Base-by-base conservation (phyloP, 164 flowering plant species). In the Euptelea pleiosperma region DNA sequence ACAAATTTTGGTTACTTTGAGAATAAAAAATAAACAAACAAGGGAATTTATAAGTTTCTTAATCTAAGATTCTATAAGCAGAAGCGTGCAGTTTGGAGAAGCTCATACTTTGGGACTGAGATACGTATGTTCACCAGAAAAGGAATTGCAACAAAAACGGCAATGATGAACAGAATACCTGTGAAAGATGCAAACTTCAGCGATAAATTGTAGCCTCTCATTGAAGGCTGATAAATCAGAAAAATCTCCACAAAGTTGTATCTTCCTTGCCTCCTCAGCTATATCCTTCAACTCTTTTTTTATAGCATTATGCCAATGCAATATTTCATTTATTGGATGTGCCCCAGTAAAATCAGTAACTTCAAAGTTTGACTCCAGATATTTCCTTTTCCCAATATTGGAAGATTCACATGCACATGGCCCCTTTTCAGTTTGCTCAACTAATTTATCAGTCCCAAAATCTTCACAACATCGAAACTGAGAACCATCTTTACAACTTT, bases 161-260 rank as follows among this genome's bases (percentile, higher is more conserved):
- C 1, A 56, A 24, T 58, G 36, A 46, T 35, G 46, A 61, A 29
- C 4, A 18, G 10, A 18, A 46, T 70, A 92, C 98, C 98, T 89
- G 70, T 92, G 98, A 63, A 84, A 92, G 42, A 92, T 87, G 74
- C 96, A 92, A n/a, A 92, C 95, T 69, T 92, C 96, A 0, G 98
- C 91, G 65, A 89, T 87, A 69, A 92, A 92, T 35, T 87, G 89
- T 60, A 92, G 75, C 71, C 91, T 84, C 71, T 79, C 73, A 66
- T 84, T 85, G 66, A 92, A 87, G 10, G 79, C 70, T 63, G 87
- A 74, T 51, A 87, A 48, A 75, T 86, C 84, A 67, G 91, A 80
- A 69, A 89, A 83, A 65, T 89, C 87, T 30, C 84, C 91, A 33
- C 85, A 81, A 62, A 70, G 66, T 57, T 85, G 81, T 55, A 87